Conservation (phyloP, 129 eudicot species). For the Apium graveolens region DNA sequence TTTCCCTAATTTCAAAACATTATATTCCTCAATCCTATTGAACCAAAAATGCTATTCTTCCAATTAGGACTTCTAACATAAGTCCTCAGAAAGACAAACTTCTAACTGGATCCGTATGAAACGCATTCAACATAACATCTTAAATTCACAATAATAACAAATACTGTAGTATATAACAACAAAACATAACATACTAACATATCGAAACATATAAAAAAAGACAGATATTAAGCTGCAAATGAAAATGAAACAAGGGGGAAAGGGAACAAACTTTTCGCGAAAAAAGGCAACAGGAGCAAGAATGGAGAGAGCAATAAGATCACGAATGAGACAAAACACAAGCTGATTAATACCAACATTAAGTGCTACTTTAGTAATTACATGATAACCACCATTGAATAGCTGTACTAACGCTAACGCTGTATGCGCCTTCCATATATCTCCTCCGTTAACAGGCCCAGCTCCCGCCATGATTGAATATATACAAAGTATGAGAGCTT, state of each 20-base stretch:
- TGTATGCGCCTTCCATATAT: slow-evolving; percentile 55
- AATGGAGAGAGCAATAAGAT: slow-evolving; percentile 63
- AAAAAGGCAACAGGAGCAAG: slow-evolving; percentile 71
- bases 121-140: not conserved
- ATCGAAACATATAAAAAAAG: not conserved
- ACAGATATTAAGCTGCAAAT: not conserved
- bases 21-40: too few relatives aligned
- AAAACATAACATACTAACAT: not conserved
- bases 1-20: too few relatives aligned
- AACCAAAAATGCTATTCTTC: too few relatives aligned
- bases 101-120: too few relatives aligned
- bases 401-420: slow-evolving; percentile 67
- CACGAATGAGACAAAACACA: slow-evolving; percentile 71
- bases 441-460: slow-evolving; percentile 7
- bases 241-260: not conserved
- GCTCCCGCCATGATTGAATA: slow-evolving; percentile 17
- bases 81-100: too few relatives aligned
- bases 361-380: slow-evolving; percentile 75
- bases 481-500: not conserved
- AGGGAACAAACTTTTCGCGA: slow-evolving; percentile 46
- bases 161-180: too few relatives aligned
- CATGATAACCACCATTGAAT: slow-evolving; percentile 84
- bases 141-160: not conserved
- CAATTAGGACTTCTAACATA: too few relatives aligned
- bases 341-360: slow-evolving; percentile 69